Base-by-base conservation (phyloP, 1,284 basidiomycete species). In the Cryptococcus sp. region DNA sequence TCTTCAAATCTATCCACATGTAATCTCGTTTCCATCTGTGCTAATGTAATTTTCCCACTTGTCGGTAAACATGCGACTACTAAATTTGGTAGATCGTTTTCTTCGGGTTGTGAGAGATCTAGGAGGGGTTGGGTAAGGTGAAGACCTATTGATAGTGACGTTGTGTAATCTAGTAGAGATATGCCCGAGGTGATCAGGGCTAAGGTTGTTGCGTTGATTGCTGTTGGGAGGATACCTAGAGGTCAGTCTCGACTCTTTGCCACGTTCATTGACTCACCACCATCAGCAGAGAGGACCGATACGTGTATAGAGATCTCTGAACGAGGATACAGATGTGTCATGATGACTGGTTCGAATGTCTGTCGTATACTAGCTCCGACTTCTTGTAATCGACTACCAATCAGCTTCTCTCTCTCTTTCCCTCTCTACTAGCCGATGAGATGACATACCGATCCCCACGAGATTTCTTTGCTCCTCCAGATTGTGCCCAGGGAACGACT, bases 311-410 rank as follows among this genome's bases (percentile, higher is more conserved):
- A 88, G 71, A 98, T 94, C 71, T 93, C 85, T 25, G 88, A 88
- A 48, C 94, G 85, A 7, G 94, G 94, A 74, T 94, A 98, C 45
- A 98, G 81, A 59, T 83, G 83, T 1, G 87, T 87, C 70, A 93
- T 88, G 37, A 98, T 83, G 48, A 96, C 90, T 40, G 93, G 91
- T 69, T 98, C 92, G 65, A 98, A 98, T 0, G 94, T 97, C 36
- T 89, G 86, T 75, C 91, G 87, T 60, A 98, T 85, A 13, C 86
- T 84, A 1, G 88, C 81, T 1, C 86, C 88, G 55, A 97, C 81
- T 74, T 98, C 94, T 53, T 91, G 79, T 52, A 90, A 81, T 18
- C 92, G 89, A 73, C 94, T 97, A 64, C 25, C 48, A 53, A 48
- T 48, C 19, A 18, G 49, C 42, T 48, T 41, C 47, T 2, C 19